phyloP scores from a whole-genome alignment of 2,329 filamentous ascomycete genomes.

The Neopestalotiopsis sp. region DNA sequence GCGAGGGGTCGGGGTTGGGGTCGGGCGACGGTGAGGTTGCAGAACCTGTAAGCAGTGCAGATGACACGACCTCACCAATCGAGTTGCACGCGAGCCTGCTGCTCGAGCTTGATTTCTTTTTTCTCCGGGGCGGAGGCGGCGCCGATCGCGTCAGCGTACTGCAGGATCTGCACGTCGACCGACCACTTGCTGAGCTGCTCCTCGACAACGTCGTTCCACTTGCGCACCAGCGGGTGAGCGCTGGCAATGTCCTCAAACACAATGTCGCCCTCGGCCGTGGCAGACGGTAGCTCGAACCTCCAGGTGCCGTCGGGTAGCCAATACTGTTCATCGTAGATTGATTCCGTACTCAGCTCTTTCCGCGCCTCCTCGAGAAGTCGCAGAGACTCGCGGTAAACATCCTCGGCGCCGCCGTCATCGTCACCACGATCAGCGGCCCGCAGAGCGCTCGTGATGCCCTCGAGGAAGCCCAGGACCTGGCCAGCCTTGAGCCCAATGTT shows the following conservation, averaged over 20 bases:
- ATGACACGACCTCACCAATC: slow-evolving; percentile 21
- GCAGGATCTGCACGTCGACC: slow-evolving; percentile 24
- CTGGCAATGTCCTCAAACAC: slow-evolving; percentile 66
- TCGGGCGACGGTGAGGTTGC: neutral
- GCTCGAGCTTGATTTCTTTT: slow-evolving; percentile 22
- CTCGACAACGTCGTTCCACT: slow-evolving; percentile 60
- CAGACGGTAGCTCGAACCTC: slow-evolving; percentile 63
- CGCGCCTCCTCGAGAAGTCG: slow-evolving; percentile 55
- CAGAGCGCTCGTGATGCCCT: slow-evolving; percentile 68
- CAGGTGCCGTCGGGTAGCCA: slow-evolving; percentile 75
- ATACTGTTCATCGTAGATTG: slow-evolving; percentile 69
- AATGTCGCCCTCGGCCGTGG: slow-evolving; percentile 29
- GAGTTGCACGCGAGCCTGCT: slow-evolving; percentile 21
- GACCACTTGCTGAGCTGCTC: slow-evolving; percentile 45
- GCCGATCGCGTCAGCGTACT: slow-evolving; percentile 4
- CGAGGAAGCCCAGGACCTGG: slow-evolving; percentile 76
- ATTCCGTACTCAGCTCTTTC: slow-evolving; percentile 64
- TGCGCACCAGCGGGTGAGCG: slow-evolving; percentile 69
- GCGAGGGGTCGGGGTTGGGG: neutral
- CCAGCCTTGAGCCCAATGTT: slow-evolving; percentile 78
- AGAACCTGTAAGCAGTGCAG: neutral
- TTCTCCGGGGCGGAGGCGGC: neutral
- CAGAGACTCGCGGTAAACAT: slow-evolving; percentile 30
- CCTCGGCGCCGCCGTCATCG: neutral
- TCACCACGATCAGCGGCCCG: slow-evolving; percentile 30